Percentiles rank a stretch among this genome's conserved stretches.
These are phyloP conservation scores for Phytophthora foliorum DNA, from an alignment of 352 stramenopile genomes.

Conservation along the genomic window DNA sequence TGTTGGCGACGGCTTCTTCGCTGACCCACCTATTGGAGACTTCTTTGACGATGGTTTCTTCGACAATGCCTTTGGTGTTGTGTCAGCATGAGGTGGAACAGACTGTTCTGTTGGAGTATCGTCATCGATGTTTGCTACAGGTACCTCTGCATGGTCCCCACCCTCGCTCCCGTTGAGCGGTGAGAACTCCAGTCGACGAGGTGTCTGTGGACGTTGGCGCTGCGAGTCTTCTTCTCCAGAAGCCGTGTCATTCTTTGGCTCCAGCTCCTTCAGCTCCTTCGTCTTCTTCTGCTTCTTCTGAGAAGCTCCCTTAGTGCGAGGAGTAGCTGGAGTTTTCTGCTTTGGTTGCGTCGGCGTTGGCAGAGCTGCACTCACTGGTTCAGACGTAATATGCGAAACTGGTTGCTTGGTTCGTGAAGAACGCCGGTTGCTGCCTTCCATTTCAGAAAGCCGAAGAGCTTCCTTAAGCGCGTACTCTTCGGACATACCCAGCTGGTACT, in stretches of 20 bases:
- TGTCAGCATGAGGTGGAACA: not conserved
- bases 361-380: slow-evolving; percentile 1
- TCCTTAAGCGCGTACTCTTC: slow-evolving; percentile 46
- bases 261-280: slow-evolving; percentile 15
- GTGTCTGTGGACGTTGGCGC: slow-evolving; percentile 26
- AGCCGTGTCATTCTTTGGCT: not conserved
- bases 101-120: not conserved
- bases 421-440: slow-evolving; percentile 13
- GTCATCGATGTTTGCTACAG: slow-evolving; percentile 10
- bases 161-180: slow-evolving; percentile 23
- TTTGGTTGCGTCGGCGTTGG: slow-evolving; percentile 24
- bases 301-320: slow-evolving; percentile 15
- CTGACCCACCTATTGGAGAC: not conserved
- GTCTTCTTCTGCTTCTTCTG: slow-evolving; percentile 25
- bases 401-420: slow-evolving; percentile 21
- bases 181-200: slow-evolving; percentile 33
- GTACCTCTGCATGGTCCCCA: slow-evolving; percentile 8
- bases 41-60: not conserved
- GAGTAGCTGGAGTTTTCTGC: slow-evolving; percentile 20
- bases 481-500: slow-evolving; percentile 45
- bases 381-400: slow-evolving; percentile 5
- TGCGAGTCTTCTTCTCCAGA: slow-evolving; percentile 15
- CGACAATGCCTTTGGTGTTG: not conserved
- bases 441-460: slow-evolving; percentile 43
- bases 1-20: not conserved